A percentile compares a stretch with the other conserved stretches of the same genome.
These are phyloP conservation scores for Solanum chiquidenum DNA, from an alignment of 257 asterid species.

Conservation along the genomic window DNA sequence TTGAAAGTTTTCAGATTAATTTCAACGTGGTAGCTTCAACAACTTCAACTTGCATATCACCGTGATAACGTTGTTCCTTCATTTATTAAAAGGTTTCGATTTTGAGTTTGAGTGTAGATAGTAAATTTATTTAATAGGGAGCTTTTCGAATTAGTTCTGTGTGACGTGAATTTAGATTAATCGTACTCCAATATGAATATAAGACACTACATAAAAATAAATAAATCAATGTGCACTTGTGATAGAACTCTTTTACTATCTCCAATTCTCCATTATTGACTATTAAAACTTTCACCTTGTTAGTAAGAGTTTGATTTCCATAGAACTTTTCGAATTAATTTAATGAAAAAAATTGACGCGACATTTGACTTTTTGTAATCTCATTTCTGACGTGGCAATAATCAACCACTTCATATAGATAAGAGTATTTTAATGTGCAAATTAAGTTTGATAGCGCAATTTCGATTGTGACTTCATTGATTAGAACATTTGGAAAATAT, in stretches of 20 bases:
- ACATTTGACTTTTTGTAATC: not conserved
- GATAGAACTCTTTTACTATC: not conserved
- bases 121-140: no score
- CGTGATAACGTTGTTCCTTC: accelerated
- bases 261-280: no score
- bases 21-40: not conserved
- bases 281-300: no score
- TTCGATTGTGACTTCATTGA: not conserved
- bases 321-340: not conserved
- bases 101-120: not conserved
- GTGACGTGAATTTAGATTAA: no score
- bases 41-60: not conserved
- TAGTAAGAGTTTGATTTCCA: no score
- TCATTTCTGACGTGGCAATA: not conserved
- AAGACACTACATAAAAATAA: accelerated
- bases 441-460: not conserved
- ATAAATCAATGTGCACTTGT: not conserved
- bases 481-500: not conserved
- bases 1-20: not conserved
- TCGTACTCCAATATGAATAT: accelerated
- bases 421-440: not conserved
- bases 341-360: not conserved
- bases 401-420: not conserved
- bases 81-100: not conserved
- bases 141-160: accelerated